These are phyloP conservation scores for Nitzschia palea DNA, from an alignment of 108 stramenopile genomes.

Conservation along the genomic window DNA sequence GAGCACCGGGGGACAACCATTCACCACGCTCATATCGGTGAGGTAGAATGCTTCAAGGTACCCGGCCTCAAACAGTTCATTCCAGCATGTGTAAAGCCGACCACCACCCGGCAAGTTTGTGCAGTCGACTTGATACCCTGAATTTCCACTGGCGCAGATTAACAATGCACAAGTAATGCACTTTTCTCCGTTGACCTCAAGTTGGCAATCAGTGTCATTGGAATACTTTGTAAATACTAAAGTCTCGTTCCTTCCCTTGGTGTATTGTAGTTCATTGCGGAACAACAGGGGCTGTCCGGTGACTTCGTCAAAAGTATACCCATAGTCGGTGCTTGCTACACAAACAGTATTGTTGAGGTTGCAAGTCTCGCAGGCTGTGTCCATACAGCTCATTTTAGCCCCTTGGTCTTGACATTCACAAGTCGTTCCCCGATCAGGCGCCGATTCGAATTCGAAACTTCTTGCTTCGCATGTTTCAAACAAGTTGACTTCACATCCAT, in stretches of 20 bases:
- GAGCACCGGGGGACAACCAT: constrained; percentile 3
- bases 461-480: not conserved
- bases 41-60: constrained; percentile 11
- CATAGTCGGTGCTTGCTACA: not conserved
- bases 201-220: not conserved
- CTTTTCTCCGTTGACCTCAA: constrained; percentile 16
- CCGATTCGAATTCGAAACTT: not conserved
- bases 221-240: not conserved
- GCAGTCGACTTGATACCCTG: constrained; percentile 10
- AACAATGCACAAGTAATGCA: not conserved
- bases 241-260: not conserved
- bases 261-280: not conserved
- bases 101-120: not conserved
- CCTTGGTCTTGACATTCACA: constrained; percentile 4
- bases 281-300: not conserved
- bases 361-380: constrained; percentile 5
- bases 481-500: not conserved
- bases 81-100: not conserved
- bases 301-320: not conserved
- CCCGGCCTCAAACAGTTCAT: not conserved
- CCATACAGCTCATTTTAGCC: not conserved
- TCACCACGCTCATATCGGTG: constrained; percentile 1
- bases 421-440: not conserved
- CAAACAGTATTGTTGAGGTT: constrained; percentile 1
- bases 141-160: not conserved